Base-by-base conservation (phyloP, 169 alveolate species). In the Plasmodium vinckei region DNA sequence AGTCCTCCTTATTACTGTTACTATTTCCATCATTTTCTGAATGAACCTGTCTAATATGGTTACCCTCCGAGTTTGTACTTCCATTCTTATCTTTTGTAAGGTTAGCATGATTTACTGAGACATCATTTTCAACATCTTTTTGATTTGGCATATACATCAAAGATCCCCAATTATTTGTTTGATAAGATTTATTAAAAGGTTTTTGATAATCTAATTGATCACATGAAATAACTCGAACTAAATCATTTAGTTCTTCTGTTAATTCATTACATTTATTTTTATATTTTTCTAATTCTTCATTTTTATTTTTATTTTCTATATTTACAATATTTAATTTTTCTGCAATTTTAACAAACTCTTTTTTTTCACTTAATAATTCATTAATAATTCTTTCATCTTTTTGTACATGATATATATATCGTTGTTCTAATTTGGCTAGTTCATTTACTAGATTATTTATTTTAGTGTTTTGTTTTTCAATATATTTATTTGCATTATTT, bases 261-360 rank as follows among this genome's bases (percentile, higher is more conserved):
- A 75, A 49, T 39, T 61, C 73, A 6, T 44, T 46, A n/a, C 88
- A 75, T 54, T 42, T 75, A 17, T 47, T 9, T 27, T 49, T 75
- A 49, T 49, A 75, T 17, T 75, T 75, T n/a, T 19, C 21, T 47
- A 75, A 9, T 54, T 75, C 88, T 54, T 75, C 88, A 3, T 75
- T 68, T 13, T 75, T 75, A 23, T 75, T 75, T 63, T 47, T 33
- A 63, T 63, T 75, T 6, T 75, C 88, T 5, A 63, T 25, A 13
- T 75, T 75, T 1, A 75, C 25, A 23, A 63, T 42, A 25, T 75
- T 57, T 19, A 75, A 63, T 19, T 54, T 67, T 61, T 75, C 64
- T n/a, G 68, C 54, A 1, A 42, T 75, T 5, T 64, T 19, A 1
- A 75, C 7, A n/a, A 75, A 63, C 47, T 75, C 88, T 53, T 53